A percentile compares a stretch with the other conserved stretches of the same genome.
Evolutionary conservation across 768 basidiomycete genomes (phyloP).

Genomic region (Boletus edulis): DNA sequence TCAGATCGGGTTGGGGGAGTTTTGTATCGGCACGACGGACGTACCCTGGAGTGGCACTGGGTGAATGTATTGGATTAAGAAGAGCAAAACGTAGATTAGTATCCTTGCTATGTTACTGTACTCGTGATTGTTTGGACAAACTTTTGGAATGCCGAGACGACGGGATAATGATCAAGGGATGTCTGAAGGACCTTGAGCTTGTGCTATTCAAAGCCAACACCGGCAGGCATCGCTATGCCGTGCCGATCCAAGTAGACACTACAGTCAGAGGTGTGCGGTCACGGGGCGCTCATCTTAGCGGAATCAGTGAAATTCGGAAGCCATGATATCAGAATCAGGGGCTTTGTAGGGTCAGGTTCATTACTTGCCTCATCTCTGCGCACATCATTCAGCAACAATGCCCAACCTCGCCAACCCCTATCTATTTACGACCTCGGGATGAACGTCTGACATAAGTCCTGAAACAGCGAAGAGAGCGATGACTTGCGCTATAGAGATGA

Average conservation of each 20-base stretch:
- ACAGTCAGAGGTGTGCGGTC: not conserved
- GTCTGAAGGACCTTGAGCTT: too few species aligned
- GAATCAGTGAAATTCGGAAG: not conserved
- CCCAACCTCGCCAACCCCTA: too few species aligned
- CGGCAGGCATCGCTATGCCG: not conserved
- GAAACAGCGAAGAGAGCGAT: too few species aligned
- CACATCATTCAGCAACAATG: not conserved
- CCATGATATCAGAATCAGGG: not conserved
- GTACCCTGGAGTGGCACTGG: conserved; percentile 13
- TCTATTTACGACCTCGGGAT: too few species aligned
- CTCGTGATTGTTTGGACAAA: too few species aligned
- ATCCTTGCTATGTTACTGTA: not conserved
- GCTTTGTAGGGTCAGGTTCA: not conserved
- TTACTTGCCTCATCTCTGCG: not conserved
- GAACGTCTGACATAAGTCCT: too few species aligned
- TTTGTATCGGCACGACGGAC: conserved; percentile 26
- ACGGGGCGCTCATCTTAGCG: not conserved
- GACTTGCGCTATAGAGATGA: too few species aligned
- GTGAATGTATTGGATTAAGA: not conserved
- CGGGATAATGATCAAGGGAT: too few species aligned
- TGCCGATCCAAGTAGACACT: not conserved
- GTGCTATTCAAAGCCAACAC: too few species aligned
- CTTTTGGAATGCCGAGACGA: too few species aligned
- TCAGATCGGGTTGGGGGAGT: conserved; percentile 34
- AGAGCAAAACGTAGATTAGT: not conserved